Evolutionary conservation across 331 rosid species (phyloP).

Genomic region (Spiraea crenata): DNA sequence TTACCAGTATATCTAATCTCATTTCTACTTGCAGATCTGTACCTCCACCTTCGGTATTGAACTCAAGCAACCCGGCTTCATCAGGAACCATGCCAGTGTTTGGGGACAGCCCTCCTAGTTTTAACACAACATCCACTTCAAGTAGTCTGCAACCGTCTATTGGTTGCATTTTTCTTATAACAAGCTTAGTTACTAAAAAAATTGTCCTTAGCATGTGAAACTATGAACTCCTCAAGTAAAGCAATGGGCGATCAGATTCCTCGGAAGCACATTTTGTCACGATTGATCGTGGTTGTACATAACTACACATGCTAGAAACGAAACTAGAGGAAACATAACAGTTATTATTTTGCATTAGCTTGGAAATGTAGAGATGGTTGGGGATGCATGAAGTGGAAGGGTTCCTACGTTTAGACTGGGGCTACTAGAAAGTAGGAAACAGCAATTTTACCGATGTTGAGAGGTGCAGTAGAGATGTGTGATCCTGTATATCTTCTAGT

Average conservation of each 20-base stretch:
- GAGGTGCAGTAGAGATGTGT: slow-evolving; percentile 22
- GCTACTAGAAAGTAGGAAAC: slow-evolving; percentile 26
- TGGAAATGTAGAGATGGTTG: slow-evolving; percentile 15
- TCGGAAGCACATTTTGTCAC: slow-evolving; percentile 8
- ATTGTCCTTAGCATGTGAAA: slow-evolving; percentile 30
- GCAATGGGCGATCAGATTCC: slow-evolving; percentile 5
- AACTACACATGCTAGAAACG: slow-evolving; percentile 10
- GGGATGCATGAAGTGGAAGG: neutral
- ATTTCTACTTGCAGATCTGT: slow-evolving; percentile 50
- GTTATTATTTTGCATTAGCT: slow-evolving; percentile 17
- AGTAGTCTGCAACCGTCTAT: slow-evolving; percentile 47
- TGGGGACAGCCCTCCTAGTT: slow-evolving; percentile 60
- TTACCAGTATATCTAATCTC: slow-evolving; percentile 19
- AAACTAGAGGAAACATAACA: neutral
- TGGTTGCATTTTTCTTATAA: slow-evolving; percentile 42
- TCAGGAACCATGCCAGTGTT: slow-evolving; percentile 51
- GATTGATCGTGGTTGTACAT: slow-evolving; percentile 18
- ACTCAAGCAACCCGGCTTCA: slow-evolving; percentile 62
- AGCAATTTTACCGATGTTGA: slow-evolving; percentile 11
- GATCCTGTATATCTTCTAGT: slow-evolving; percentile 34
- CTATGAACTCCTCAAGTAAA: slow-evolving; percentile 11
- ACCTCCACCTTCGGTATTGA: slow-evolving; percentile 55
- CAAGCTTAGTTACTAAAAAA: slow-evolving; percentile 36
- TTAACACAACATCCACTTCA: slow-evolving; percentile 43
- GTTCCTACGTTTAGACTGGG: neutral